Percentiles rank a stretch among this genome's conserved stretches.
These are phyloP conservation scores for Xylaria intraflava DNA, from an alignment of 495 filamentous ascomycete species.

Conservation along the genomic window DNA sequence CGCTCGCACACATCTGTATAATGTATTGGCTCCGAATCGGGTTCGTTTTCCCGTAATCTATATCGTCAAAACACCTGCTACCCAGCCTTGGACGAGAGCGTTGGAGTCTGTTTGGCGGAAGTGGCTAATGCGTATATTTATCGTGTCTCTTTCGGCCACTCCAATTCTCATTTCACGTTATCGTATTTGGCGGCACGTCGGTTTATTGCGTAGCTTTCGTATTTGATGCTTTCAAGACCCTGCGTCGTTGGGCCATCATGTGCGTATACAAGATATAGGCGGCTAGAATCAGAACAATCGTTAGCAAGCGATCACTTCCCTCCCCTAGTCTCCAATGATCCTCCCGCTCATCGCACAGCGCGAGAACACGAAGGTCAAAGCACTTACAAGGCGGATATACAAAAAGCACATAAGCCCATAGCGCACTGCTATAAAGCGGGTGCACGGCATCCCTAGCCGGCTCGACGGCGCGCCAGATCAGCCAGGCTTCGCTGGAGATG, in stretches of 20 bases:
- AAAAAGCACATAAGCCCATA: slow-evolving; percentile 46
- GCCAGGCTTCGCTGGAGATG: slow-evolving; percentile 74
- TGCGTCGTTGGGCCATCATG: slow-evolving; percentile 85
- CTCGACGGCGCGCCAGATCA: slow-evolving; percentile 65
- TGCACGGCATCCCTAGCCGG: slow-evolving; percentile 46
- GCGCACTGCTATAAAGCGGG: slow-evolving; percentile 42
- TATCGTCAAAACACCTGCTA: neutral
- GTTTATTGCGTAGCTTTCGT: slow-evolving; percentile 26
- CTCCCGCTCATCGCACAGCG: neutral
- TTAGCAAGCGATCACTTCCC: neutral
- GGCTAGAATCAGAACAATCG: slow-evolving; percentile 43
- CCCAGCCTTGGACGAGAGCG: neutral
- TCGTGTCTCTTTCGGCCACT: neutral
- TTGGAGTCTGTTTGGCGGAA: neutral
- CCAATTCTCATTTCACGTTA: neutral
- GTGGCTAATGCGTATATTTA: too few species aligned
- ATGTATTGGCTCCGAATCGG: too few species aligned
- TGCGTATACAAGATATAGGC: slow-evolving; percentile 84
- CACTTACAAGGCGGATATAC: slow-evolving; percentile 77
- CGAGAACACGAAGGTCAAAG: neutral
- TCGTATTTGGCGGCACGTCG: neutral
- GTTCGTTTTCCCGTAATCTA: too few species aligned
- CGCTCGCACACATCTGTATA: slow-evolving; percentile 5
- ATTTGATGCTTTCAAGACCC: slow-evolving; percentile 57
- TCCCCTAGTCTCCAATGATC: neutral